These are phyloP conservation scores for Candida ascalaphidarum DNA, from an alignment of 805 yeast genomes.

Conservation along the genomic window DNA sequence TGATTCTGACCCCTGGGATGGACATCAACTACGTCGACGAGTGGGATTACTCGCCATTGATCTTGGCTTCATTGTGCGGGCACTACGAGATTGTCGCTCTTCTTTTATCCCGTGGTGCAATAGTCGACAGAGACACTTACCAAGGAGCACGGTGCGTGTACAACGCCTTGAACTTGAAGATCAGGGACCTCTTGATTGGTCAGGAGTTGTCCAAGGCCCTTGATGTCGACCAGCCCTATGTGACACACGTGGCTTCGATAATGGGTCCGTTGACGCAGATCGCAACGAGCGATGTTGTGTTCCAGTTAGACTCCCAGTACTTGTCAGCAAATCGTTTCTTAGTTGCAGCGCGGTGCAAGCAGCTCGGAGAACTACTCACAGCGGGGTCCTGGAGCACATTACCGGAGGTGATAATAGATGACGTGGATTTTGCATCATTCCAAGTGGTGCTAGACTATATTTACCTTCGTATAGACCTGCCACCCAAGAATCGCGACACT, in stretches of 20 bases:
- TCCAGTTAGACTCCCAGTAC: slow-evolving; percentile 11
- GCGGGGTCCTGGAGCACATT: too few species aligned
- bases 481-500: slow-evolving; percentile 14
- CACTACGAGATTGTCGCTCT: slow-evolving; percentile 56
- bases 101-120: slow-evolving; percentile 56
- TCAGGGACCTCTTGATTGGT: slow-evolving; percentile 47
- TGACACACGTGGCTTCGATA: slow-evolving; percentile 55
- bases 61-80: slow-evolving; percentile 69
- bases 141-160: slow-evolving; percentile 72
- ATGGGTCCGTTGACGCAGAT: slow-evolving; percentile 13
- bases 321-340: slow-evolving; percentile 19
- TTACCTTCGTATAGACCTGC: slow-evolving; percentile 25
- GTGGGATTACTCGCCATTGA: slow-evolving; percentile 70
- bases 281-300: slow-evolving; percentile 22
- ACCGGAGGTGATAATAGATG: too few species aligned
- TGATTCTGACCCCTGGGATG: slow-evolving; percentile 35
- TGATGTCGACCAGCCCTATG: slow-evolving; percentile 64
- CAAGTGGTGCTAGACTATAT: slow-evolving; percentile 18
- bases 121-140: slow-evolving; percentile 73
- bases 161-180: slow-evolving; percentile 66
- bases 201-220: slow-evolving; percentile 64
- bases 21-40: slow-evolving; percentile 49
- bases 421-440: too few species aligned
- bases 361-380: too few species aligned
- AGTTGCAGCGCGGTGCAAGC: slow-evolving; percentile 26